Base-by-base conservation (phyloP, 2,329 filamentous ascomycete genomes). In the Penicillium italicum region DNA sequence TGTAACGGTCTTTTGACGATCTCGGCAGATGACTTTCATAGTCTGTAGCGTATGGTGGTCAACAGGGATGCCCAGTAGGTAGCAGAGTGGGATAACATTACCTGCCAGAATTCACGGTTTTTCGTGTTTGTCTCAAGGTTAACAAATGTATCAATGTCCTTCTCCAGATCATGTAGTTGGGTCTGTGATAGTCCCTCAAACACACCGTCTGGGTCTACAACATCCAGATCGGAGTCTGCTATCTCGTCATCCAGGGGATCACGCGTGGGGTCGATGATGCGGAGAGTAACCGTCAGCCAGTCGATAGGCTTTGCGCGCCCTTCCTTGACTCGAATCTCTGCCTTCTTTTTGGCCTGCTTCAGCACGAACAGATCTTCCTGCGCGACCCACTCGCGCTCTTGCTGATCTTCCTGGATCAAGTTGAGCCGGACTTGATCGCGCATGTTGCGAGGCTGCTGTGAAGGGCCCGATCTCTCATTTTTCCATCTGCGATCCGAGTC, bases 321-420 rank as follows among this genome's bases (percentile, higher is more conserved):
- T 73, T 95, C 92, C 65, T 91, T 90, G 43, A 97, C 91, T 38
- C 94, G 88, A 64, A 99, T 95, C 62, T 92, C 90, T 40, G 94
- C 93, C 79, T 97, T 97, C 79, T 95, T 97, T 81, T 97, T 99
- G 44, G 93, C 89, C 76, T 99, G 94, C 74, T 91, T 92, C 68
- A 99, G 79, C 54, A 97, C 94, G 69, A 99, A 99, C 62, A 88
- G 87, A 77, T 99, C 94, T 74, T 99, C 94, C 66, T 96, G 90
- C 50, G 93, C 90, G 20, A 97, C 90, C 81, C 94, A 99, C 69
- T 88, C 83, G 26, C 86, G 81, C 62, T 86, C 88, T 69, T 91
- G 87, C 69, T 92, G 87, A 66, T 91, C 89, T 69, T 91, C 84
- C 55, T 87, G 88, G 58, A 90, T 75, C 66, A 79, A 75, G 55